Percentiles rank a stretch among this genome's conserved stretches.
Conservation (phyloP, 139 green algal genomes). For the Haematococcus lacustris region DNA sequence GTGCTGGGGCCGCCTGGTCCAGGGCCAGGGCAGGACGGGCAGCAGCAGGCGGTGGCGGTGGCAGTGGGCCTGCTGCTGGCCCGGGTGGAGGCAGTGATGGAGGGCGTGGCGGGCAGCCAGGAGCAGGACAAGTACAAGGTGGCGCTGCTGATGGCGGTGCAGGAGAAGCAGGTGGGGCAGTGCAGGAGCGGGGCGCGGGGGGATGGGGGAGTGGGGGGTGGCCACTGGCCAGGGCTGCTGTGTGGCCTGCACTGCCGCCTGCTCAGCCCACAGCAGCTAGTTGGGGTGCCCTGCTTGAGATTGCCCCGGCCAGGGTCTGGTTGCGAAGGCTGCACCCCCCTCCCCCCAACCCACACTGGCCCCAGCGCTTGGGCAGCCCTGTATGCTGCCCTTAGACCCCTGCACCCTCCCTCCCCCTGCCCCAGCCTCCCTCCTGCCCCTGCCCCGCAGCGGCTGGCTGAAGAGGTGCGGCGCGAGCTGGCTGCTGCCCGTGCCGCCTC, state of each 20-base stretch:
- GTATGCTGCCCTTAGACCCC: no score
- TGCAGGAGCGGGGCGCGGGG: not conserved
- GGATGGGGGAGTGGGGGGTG: not conserved
- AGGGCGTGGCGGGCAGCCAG: not conserved
- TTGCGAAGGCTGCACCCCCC: constrained; percentile 12
- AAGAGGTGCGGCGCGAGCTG: constrained; percentile 11
- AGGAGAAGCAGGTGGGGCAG: constrained; percentile 27
- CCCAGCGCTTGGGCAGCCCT: not conserved
- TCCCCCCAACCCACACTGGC: not conserved
- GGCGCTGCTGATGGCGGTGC: constrained; percentile 23
- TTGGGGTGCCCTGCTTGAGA: no score
- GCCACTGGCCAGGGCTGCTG: not conserved
- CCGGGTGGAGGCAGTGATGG: constrained; percentile 16
- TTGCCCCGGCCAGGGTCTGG: no score
- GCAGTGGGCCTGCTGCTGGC: constrained; percentile 24
- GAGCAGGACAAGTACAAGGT: constrained; percentile 20
- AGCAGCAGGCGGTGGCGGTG: constrained; percentile 9
- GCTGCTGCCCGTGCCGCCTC: constrained; percentile 4
- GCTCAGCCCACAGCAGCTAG: no score
- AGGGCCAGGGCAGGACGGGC: not conserved
- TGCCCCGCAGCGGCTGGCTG: constrained; percentile 17
- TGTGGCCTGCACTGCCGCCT: no score
- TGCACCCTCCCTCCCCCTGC: no score
- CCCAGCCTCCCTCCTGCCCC: no score
- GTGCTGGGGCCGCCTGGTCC: no score